A percentile compares a stretch with the other conserved stretches of the same genome.
Evolutionary conservation across 2,329 filamentous ascomycete species (phyloP).

Genomic region (Colletotrichum sp.): DNA sequence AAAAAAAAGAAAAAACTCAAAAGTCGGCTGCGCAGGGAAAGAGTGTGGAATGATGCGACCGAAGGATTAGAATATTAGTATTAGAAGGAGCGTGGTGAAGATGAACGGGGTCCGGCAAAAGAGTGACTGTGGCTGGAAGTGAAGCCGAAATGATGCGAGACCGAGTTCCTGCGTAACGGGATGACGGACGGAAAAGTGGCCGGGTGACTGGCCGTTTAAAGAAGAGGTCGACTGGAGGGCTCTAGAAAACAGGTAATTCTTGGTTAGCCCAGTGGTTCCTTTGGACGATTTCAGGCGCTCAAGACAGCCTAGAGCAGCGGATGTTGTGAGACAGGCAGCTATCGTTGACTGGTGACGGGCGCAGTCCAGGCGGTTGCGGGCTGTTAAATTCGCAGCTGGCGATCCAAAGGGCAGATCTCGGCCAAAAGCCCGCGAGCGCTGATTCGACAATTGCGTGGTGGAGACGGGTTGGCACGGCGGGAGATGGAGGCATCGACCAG

Average conservation of each 20-base stretch:
- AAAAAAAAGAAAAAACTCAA: not conserved
- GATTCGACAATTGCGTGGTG: constrained; percentile 24
- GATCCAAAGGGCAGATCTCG: constrained; percentile 9
- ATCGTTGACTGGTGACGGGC: not conserved
- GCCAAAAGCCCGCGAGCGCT: not conserved
- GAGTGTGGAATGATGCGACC: constrained; percentile 20
- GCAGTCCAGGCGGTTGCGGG: constrained; percentile 24
- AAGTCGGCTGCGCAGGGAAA: constrained; percentile 13
- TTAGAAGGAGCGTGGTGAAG: constrained; percentile 26
- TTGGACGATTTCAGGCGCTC: constrained; percentile 22
- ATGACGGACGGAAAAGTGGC: constrained; percentile 39
- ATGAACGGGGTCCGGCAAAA: constrained; percentile 43
- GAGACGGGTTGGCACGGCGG: constrained; percentile 25
- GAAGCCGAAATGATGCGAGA: constrained; percentile 49
- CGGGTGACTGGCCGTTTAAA: constrained; percentile 52
- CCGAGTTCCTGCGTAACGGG: constrained; percentile 29
- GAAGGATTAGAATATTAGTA: constrained; percentile 27
- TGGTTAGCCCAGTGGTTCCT: constrained; percentile 35
- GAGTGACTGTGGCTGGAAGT: constrained; percentile 61
- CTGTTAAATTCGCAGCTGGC: not conserved
- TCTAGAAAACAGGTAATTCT: constrained; percentile 40
- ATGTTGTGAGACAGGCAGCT: constrained; percentile 9
- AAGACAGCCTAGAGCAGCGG: constrained; percentile 12
- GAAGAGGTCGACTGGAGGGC: constrained; percentile 48
- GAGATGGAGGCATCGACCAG: constrained; percentile 24